These are phyloP conservation scores for Hordeum pubiflorum DNA, from an alignment of 202 grass and related monocot species.

Conservation along the genomic window DNA sequence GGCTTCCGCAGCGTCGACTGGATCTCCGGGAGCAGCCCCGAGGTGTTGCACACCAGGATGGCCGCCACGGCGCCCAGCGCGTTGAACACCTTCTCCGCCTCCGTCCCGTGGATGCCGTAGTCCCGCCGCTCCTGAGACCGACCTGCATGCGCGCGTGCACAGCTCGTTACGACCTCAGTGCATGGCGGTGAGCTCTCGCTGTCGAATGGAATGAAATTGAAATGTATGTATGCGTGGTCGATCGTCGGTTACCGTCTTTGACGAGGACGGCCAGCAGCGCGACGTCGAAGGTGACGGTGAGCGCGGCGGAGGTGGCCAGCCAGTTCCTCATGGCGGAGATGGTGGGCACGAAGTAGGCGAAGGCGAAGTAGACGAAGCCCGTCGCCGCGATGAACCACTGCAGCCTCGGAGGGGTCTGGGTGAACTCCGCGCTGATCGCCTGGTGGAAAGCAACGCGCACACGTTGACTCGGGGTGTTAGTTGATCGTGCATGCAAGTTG, in stretches of 20 bases:
- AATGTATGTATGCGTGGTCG: not conserved
- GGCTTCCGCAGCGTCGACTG: conserved; percentile 79
- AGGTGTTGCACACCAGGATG: conserved; percentile 92
- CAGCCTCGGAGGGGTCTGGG: conserved; percentile 47
- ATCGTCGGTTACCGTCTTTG: conserved; percentile 38
- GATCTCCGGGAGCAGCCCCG: conserved; percentile 78
- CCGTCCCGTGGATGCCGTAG: conserved; percentile 43
- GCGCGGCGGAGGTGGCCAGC: conserved; percentile 56
- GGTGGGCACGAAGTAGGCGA: conserved; percentile 78
- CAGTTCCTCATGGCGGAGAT: conserved; percentile 85
- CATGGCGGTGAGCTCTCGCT: not conserved
- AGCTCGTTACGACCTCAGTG: not conserved
- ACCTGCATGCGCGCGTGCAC: conserved; percentile 15
- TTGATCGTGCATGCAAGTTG: not conserved
- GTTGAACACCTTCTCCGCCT: conserved; percentile 53
- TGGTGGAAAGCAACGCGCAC: not conserved
- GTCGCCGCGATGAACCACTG: conserved; percentile 50
- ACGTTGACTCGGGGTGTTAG: not conserved
- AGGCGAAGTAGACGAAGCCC: conserved; percentile 53
- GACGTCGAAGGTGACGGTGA: conserved; percentile 46
- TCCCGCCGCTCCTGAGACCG: conserved; percentile 26
- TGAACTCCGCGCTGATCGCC: conserved; percentile 69
- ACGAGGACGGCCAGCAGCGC: conserved; percentile 47
- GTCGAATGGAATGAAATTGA: not conserved
- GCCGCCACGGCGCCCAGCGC: conserved; percentile 60